Base-by-base conservation (phyloP, 1,284 basidiomycete species). In the Irpex sp. region DNA sequence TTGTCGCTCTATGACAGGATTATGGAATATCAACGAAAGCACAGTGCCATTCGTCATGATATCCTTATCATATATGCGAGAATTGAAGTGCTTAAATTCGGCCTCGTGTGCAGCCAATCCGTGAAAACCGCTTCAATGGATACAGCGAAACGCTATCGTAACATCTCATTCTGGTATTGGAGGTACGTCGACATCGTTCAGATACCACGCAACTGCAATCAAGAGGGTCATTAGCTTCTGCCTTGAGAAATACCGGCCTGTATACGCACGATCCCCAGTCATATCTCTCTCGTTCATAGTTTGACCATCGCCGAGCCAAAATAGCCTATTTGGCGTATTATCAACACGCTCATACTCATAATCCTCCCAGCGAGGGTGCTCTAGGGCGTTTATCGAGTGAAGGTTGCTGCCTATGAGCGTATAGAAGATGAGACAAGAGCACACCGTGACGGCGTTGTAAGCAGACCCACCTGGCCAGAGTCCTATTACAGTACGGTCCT, bases 321-420 rank as follows among this genome's bases (percentile, higher is more conserved):
- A 83, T 75, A 90, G 84, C 9, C 87, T 81, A 73, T 90, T 90
- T 70, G 79, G 79, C n/a, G 78, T 76, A 1, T 76, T 80, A 63
- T 88, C 86, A 2, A 87, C 77, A 3, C 70, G 78, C 72, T 90
- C 87, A 73, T 89, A 92, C 38, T 86, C 83, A 74, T 83, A 92
- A 74, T 92, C 91, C 72, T 92, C 91, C 90, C 90, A 92, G 2
- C 90, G 86, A 0, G 90, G 90, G 76, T 89, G 74, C 44, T 82
- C 79, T 11, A 92, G 77, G 0, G 86, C 82, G 43, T 82, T 84
- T 4, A 85, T 80, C 1, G 87, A 87, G 69, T 91, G 89, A 15
- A 91, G 79, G 60, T 83, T 83, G 0, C 90, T 90, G 13, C 89
- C 88, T 89, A 64, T 20, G 22, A 11, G 13, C 6, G 59, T 22